Evolutionary conservation across 129 eudicot genomes (phyloP).

Genomic region (Chrysanthemum lavandulifolium): DNA sequence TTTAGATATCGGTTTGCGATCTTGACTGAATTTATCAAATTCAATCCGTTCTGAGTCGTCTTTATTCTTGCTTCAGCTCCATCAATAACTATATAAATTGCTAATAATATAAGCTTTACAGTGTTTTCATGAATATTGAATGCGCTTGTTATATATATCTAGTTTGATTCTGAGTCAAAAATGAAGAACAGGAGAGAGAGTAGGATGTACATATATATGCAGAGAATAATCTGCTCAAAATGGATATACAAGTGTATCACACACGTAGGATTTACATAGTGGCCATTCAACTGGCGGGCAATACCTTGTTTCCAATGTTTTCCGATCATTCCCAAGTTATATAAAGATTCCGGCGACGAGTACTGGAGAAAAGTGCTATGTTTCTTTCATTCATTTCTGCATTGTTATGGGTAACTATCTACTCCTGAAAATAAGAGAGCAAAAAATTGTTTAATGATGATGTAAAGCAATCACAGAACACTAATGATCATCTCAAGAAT

Average conservation of each 20-base stretch:
- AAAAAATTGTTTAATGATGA: slow-evolving; percentile 21
- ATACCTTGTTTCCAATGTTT: slow-evolving; percentile 20
- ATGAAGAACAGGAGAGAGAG: neutral
- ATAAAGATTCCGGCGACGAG: slow-evolving; percentile 9
- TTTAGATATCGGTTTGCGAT: slow-evolving; percentile 17
- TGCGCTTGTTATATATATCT: slow-evolving; percentile 8
- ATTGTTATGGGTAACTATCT: neutral
- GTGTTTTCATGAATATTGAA: slow-evolving; percentile 8
- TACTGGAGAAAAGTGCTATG: slow-evolving; percentile 17
- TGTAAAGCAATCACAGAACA: slow-evolving; percentile 5
- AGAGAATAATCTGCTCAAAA: slow-evolving; percentile 24
- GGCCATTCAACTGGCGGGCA: slow-evolving; percentile 13
- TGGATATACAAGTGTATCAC: slow-evolving; percentile 17
- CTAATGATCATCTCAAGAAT: slow-evolving; percentile 7
- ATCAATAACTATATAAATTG: slow-evolving; percentile 21
- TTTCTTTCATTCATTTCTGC: neutral
- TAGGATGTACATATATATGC: slow-evolving; percentile 28
- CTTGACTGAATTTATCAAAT: neutral
- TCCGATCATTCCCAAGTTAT: slow-evolving; percentile 3
- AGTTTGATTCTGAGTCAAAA: slow-evolving; percentile 21
- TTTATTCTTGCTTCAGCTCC: slow-evolving; percentile 14
- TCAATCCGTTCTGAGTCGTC: neutral
- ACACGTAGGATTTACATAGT: slow-evolving; percentile 16
- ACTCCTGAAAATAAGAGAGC: slow-evolving; percentile 27
- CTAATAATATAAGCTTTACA: slow-evolving; percentile 16